Evolutionary conservation across 805 yeast genomes (phyloP).

Genomic region (Tetrapisispora taiwanensis): DNA sequence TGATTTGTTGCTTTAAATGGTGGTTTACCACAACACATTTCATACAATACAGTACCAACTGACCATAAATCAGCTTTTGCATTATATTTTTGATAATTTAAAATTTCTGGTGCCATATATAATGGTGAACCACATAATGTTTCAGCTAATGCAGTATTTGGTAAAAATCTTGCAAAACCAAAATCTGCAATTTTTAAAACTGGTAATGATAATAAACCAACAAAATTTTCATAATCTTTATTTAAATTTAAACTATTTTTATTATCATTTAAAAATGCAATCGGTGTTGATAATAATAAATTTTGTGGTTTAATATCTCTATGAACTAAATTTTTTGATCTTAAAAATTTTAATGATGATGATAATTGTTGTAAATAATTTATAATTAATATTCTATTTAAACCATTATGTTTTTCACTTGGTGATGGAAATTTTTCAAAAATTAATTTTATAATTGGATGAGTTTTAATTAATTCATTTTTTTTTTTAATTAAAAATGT

Average conservation of each 20-base stretch:
- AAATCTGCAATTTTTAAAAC: constrained; percentile 91
- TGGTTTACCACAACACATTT: constrained; percentile 93
- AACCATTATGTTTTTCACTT: constrained; percentile 56
- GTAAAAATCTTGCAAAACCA: constrained; percentile 92
- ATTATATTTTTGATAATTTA: constrained; percentile 87
- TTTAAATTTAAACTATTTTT: constrained; percentile 45
- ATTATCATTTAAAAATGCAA: constrained; percentile 31
- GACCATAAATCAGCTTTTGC: constrained; percentile 98
- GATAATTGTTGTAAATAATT: constrained; percentile 84
- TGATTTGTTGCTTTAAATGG: constrained; percentile 93
- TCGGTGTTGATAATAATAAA: constrained; percentile 62
- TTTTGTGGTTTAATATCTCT: constrained; percentile 91
- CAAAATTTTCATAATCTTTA: constrained; percentile 35
- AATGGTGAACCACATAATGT: constrained; percentile 95
- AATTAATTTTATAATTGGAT: constrained; percentile 69
- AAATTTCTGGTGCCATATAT: constrained; percentile 97
- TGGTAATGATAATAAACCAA: constrained; percentile 84
- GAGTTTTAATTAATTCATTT: constrained; percentile 56
- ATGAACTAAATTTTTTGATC: constrained; percentile 80
- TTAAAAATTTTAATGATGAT: constrained; percentile 70
- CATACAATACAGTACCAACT: constrained; percentile 91
- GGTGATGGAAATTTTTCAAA: constrained; percentile 80
- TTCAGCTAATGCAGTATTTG: constrained; percentile 89
- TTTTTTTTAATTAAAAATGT: constrained; percentile 76
- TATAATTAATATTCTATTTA: constrained; percentile 65